Evolutionary conservation across 768 basidiomycete genomes (phyloP), one percentile per base, ranked within the genome.

Genomic region (Phylloporus scabripes): DNA sequence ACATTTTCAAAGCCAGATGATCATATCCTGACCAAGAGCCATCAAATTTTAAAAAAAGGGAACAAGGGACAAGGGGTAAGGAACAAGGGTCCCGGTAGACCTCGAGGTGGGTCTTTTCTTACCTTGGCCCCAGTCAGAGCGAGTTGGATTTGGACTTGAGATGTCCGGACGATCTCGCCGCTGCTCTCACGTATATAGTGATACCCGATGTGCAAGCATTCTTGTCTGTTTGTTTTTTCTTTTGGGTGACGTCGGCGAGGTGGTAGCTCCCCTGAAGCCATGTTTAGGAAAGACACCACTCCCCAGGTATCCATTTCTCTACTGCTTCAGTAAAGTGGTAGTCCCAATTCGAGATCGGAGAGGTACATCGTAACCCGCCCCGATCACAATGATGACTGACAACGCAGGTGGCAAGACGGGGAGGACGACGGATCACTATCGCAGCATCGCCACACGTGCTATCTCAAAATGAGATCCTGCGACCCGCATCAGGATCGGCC

Each of bases 401-500:
- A 9, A 36, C 18, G 17, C 18, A 18, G 38, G 23, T 14, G 38
- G 21, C 20, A 23, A 14, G 18, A 23, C 6, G 10, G 36, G 12
- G 29, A 31, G 2, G 9, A 9, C 1, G 34, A 20, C 17, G 36
- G 36, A 37, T 37, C 23, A 23, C 39, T 18, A 38, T 21, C 11
- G 20, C 37, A 20, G 23, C 23, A 15, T 15, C 34, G 20, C 20
- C 20, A 21, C 37, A 18, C 10, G 8, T 36, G 17, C 34, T 10
- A 36, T 18, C 6, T 12, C 11, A 38, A 20, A 20, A 21, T 18
- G 11, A 21, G 37, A 38, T 17, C 7, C 10, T 38, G 12, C 37
- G 23, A 37, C 45, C 21, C 34, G 24, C 33, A 45, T 45, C 45
- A 45, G 3, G 45, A 45, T 45, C 45, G 45, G 45, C 45, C 44